A percentile compares a stretch with the other conserved stretches of the same genome.
Evolutionary conservation across 495 filamentous ascomycete species (phyloP).

Genomic region (Aspergillus ostianus): DNA sequence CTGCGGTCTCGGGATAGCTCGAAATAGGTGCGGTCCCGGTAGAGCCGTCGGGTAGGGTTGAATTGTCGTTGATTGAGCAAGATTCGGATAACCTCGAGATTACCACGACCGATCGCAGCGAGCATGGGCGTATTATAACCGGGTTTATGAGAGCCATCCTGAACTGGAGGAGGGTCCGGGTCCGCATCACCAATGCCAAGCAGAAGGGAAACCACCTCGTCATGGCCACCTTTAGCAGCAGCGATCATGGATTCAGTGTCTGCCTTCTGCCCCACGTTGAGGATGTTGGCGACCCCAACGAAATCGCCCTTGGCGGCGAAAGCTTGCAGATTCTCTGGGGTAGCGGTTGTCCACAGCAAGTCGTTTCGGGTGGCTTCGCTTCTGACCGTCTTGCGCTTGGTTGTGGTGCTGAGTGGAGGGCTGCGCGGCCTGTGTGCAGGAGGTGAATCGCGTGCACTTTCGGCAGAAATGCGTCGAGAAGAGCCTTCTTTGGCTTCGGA

Average conservation of each 20-base stretch:
- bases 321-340: conserved; percentile 69
- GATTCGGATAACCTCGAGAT: conserved; percentile 75
- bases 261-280: conserved; percentile 72
- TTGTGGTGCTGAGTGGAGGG: conserved; percentile 39
- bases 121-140: conserved; percentile 85
- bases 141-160: conserved; percentile 41
- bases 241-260: conserved; percentile 84
- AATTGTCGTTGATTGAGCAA: conserved; percentile 76
- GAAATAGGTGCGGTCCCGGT: conserved; percentile 71
- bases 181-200: conserved; percentile 77
- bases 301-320: conserved; percentile 83
- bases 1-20: conserved; percentile 79
- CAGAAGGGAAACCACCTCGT: conserved; percentile 78
- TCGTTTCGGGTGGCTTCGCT: conserved; percentile 61
- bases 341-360: conserved; percentile 60
- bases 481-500: conserved; percentile 56
- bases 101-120: conserved; percentile 88
- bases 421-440: conserved; percentile 46
- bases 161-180: conserved; percentile 69
- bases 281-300: conserved; percentile 71
- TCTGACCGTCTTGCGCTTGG: conserved; percentile 54
- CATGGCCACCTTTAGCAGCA: conserved; percentile 89
- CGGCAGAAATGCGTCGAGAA: conserved; percentile 64
- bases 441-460: conserved; percentile 65
- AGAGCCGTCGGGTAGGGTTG: conserved; percentile 67